Evolutionary conservation across 2,329 filamentous ascomycete genomes (phyloP).

Genomic region (Phoma sp.): DNA sequence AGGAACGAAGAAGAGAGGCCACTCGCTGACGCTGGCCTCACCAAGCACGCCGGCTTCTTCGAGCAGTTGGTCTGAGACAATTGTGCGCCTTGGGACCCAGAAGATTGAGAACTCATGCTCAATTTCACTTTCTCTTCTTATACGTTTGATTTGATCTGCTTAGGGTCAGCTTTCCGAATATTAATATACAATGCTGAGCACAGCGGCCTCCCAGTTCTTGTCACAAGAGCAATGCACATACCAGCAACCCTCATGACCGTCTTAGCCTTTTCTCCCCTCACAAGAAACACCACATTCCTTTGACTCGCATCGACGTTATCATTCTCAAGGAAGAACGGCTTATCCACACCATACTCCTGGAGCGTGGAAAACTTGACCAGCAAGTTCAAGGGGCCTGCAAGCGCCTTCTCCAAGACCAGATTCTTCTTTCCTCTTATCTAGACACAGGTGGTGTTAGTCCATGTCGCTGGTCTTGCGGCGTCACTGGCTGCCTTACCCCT

Average conservation of each 20-base stretch:
- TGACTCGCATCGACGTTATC: constrained; percentile 93
- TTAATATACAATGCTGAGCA: not conserved
- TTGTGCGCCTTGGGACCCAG: constrained; percentile 90
- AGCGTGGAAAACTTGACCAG: constrained; percentile 95
- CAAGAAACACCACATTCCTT: constrained; percentile 92
- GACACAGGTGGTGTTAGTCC: constrained; percentile 37
- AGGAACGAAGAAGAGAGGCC: constrained; percentile 88
- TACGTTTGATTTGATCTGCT: constrained; percentile 85
- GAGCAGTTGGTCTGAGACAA: constrained; percentile 88
- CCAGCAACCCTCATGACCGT: constrained; percentile 87
- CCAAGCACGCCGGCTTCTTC: constrained; percentile 93
- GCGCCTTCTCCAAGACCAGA: constrained; percentile 85
- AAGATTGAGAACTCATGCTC: constrained; percentile 97
- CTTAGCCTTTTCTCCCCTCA: constrained; percentile 84
- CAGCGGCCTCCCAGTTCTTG: not conserved
- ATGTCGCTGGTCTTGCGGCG: constrained; percentile 37
- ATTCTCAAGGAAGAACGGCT: constrained; percentile 96
- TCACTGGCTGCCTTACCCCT: constrained; percentile 73
- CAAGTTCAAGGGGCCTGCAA: constrained; percentile 87
- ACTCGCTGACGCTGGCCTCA: constrained; percentile 86
- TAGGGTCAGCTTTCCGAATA: not conserved
- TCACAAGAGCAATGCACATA: constrained; percentile 53
- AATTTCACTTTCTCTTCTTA: constrained; percentile 85
- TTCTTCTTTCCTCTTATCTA: constrained; percentile 99
- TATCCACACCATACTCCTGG: constrained; percentile 97